Conservation (phyloP, 208 protist genomes). For the Acanthamoeba lenticulata region DNA sequence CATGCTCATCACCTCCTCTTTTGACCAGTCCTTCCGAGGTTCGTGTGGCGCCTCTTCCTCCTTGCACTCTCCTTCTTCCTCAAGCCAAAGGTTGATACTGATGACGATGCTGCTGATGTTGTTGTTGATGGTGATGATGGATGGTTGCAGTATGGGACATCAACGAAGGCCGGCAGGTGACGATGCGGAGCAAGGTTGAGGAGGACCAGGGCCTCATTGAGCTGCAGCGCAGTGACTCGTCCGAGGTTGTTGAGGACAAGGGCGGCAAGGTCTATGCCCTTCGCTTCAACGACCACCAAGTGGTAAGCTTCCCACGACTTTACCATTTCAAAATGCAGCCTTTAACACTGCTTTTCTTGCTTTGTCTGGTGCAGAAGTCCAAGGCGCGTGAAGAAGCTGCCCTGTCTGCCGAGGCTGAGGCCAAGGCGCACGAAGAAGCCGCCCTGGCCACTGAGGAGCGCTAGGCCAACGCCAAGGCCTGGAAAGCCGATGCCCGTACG, state of each 20-base stretch:
- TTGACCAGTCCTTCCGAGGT: constrained; percentile 62
- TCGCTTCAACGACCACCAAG: constrained; percentile 47
- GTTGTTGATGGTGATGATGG: neutral
- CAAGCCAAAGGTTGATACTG: neutral
- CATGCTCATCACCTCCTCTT: constrained; percentile 67
- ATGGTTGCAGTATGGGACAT: constrained; percentile 23
- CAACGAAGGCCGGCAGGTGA: neutral
- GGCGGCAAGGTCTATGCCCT: constrained; percentile 53
- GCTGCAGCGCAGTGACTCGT: neutral
- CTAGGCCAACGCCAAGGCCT: no score
- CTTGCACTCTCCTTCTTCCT: neutral
- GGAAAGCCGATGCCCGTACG: no score
- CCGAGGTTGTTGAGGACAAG: constrained; percentile 13
- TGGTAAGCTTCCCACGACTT: no score
- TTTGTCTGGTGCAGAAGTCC: no score
- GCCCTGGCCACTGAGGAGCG: no score
- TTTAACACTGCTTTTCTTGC: no score
- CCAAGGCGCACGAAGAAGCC: no score
- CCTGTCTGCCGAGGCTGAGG: no score
- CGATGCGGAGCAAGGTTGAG: constrained; percentile 25
- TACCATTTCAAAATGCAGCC: no score
- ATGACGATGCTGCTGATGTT: neutral
- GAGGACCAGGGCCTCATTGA: neutral
- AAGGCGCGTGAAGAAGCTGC: no score
- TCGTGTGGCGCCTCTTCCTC: neutral